A percentile compares a stretch with the other conserved stretches of the same genome.
phyloP scores from a whole-genome alignment of 352 stramenopile genomes.

The Pythium folliculosum region DNA sequence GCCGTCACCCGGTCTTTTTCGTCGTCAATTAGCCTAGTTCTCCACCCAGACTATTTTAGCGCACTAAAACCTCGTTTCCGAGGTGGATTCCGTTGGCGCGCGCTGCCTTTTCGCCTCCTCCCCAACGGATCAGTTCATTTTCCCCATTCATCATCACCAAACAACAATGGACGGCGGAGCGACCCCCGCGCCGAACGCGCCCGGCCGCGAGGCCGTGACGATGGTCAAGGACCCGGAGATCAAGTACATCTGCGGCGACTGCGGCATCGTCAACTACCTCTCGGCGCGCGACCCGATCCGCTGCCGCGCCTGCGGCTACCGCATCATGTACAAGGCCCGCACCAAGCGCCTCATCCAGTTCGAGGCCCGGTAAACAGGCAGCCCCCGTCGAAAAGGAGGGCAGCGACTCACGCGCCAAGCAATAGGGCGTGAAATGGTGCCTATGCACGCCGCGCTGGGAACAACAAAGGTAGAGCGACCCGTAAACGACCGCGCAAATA shows the following conservation, averaged over 20 bases:
- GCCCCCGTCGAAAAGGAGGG: too few relatives aligned
- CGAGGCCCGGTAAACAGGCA: conserved; percentile 75
- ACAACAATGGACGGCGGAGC: conserved; percentile 75
- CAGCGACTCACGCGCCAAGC: too few relatives aligned
- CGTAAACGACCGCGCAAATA: too few relatives aligned
- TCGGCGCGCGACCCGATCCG: conserved; percentile 95
- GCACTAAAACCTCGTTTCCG: conserved; percentile 19
- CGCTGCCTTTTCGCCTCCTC: not conserved
- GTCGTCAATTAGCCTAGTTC: conserved; percentile 6
- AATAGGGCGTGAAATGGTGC: too few relatives aligned
- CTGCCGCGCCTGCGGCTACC: conserved; percentile 96
- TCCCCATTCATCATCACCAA: not conserved
- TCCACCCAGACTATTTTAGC: not conserved
- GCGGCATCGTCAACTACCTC: conserved; percentile 94
- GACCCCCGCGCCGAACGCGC: conserved; percentile 62
- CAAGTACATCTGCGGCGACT: conserved; percentile 98
- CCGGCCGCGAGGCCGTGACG: conserved; percentile 46
- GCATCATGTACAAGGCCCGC: conserved; percentile 98
- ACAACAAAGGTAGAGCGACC: too few relatives aligned
- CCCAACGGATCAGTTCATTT: conserved; percentile 4
- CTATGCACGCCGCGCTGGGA: too few relatives aligned
- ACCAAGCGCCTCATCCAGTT: conserved; percentile 95
- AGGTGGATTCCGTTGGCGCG: conserved; percentile 16
- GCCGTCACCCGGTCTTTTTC: not conserved
- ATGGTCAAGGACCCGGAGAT: conserved; percentile 90